A percentile compares a stretch with the other conserved stretches of the same genome.
phyloP scores from a whole-genome alignment of 192 early-diverging fungal genomes.

The Coemansia sp. region DNA sequence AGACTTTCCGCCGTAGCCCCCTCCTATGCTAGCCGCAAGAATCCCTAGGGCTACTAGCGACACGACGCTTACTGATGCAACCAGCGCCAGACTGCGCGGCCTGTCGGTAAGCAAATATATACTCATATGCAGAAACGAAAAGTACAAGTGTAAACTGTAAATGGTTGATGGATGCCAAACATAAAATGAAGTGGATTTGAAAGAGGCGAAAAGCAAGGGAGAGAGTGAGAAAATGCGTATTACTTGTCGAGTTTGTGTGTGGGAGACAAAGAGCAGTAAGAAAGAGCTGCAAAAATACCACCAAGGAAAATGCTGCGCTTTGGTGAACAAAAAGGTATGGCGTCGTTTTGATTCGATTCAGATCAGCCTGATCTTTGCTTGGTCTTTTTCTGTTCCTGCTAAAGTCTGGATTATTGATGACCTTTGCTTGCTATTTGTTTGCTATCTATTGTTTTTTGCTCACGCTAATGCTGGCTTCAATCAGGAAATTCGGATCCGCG shows the following conservation, averaged over 20 bases:
- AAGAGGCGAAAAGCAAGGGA: not conserved
- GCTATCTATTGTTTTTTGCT: not conserved
- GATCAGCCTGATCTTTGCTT: too few species aligned
- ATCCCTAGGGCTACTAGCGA: constrained; percentile 36
- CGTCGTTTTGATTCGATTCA: too few species aligned
- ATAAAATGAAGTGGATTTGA: not conserved
- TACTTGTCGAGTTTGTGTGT: not conserved
- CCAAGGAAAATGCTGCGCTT: too few species aligned
- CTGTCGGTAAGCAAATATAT: constrained; percentile 2
- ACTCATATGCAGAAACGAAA: constrained; percentile 6
- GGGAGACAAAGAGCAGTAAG: too few species aligned
- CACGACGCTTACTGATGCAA: constrained; percentile 38
- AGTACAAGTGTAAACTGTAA: not conserved
- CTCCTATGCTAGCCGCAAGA: constrained; percentile 15
- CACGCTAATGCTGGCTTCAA: not conserved
- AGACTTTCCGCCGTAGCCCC: not conserved
- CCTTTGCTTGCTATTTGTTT: not conserved
- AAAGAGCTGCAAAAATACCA: too few species aligned
- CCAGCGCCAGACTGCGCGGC: constrained; percentile 30
- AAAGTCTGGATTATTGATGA: not conserved
- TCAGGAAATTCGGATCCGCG: not conserved
- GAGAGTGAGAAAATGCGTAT: not conserved
- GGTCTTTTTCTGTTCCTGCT: not conserved
- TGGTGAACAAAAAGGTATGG: too few species aligned
- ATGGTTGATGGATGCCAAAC: not conserved